Evolutionary conservation across 2,329 filamentous ascomycete genomes (phyloP), one percentile per base, ranked within the genome.

Genomic region (Colletotrichum scovillei): DNA sequence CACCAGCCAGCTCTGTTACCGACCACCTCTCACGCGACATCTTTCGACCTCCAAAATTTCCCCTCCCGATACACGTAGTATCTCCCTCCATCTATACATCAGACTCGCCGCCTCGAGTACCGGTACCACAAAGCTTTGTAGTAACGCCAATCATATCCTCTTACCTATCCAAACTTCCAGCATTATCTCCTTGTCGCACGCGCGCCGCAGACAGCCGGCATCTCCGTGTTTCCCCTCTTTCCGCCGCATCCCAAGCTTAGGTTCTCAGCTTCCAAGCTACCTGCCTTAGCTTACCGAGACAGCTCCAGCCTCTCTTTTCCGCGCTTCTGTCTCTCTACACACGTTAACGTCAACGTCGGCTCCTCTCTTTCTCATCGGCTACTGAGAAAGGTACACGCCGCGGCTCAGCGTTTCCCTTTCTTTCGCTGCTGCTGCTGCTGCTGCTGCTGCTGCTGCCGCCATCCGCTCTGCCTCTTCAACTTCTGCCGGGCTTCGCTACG

Each of bases 121-220:
- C 62, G n/a, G n/a, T 16, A 26, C 46, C 62, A 12, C 28, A 53
- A 28, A 46, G 28, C 62, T 22, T 19, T 42, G 38, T 42, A 42
- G n/a, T n/a, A 35, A 6, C 62, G 46, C 52, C 62, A 19, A 63
- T 63, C 62, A 35, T 63, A 59, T 70, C 55, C 67, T 19, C 67
- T 24, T 24, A 57, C 69, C 67, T 24, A 62, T 73, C 60, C 56
- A 52, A 55, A 32, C 66, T 70, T 24, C 46, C 35, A 30, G 68
- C 35, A 62, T 60, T 56, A 32, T 69, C 59, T 73, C 22, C 30
- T 56, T 63, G 67, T 73, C 70, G 70, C 30, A 70, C 70, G n/a
- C 38, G 53, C 67, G 67, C 70, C 67, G 70, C 70, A 70, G 55
- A 70, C 67, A 65, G 53, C 70, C 70, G 70, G 60, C 16, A 70